Conservation (phyloP, 306 rosid species). For the Prunus mongolica region DNA sequence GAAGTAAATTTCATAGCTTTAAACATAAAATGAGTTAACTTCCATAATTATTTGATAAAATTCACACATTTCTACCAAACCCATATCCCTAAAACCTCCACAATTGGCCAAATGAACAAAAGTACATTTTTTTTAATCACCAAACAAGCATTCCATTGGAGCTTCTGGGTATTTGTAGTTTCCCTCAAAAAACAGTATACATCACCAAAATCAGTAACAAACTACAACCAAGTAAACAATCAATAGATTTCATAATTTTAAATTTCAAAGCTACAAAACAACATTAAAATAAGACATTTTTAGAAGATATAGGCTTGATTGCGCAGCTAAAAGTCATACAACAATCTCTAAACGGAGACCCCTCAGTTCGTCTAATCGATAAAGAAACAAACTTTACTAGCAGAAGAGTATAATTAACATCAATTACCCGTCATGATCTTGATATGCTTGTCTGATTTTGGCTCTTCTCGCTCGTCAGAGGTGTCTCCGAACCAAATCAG, state of each 20-base stretch:
- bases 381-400: background rate
- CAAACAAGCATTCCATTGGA: background rate
- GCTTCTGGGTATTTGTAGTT: background rate
- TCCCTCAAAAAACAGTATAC: background rate
- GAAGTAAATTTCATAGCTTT: background rate
- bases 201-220: background rate
- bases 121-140: background rate
- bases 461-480: constrained; percentile 16
- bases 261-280: background rate
- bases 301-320: background rate
- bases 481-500: constrained; percentile 5
- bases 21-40: background rate
- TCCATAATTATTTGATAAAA: background rate
- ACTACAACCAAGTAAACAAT: background rate
- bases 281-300: background rate
- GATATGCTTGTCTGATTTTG: constrained; percentile 7
- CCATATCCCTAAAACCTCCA: background rate
- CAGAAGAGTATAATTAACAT: background rate
- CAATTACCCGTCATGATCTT: constrained; percentile 62
- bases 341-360: background rate
- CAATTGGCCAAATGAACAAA: background rate
- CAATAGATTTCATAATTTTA: background rate
- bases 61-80: background rate
- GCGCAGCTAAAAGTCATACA: background rate
- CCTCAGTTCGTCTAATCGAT: background rate